These are phyloP conservation scores for Dioscorea alata DNA, from an alignment of 106 monocot genomes.

Conservation along the genomic window DNA sequence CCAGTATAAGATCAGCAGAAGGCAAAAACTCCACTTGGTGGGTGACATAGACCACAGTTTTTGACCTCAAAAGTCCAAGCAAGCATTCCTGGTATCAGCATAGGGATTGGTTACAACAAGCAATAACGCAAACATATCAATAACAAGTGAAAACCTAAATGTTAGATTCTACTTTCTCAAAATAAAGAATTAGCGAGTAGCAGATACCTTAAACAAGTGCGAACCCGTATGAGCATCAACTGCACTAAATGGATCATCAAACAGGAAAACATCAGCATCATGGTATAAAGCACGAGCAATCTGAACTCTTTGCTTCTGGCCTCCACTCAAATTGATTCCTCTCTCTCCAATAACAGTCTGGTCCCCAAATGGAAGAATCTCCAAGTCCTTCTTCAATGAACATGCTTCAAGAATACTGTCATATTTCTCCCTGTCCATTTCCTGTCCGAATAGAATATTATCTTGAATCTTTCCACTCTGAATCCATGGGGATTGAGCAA, in stretches of 20 bases:
- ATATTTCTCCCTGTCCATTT: slow-evolving; percentile 73
- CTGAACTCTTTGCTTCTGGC: slow-evolving; percentile 93
- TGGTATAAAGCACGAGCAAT: slow-evolving; percentile 94
- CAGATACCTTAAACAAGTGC: slow-evolving; percentile 79
- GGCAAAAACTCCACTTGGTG: slow-evolving; percentile 96
- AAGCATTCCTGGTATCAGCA: slow-evolving; percentile 63
- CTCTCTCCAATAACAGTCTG: slow-evolving; percentile 89
- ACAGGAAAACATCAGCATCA: slow-evolving; percentile 74
- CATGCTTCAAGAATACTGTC: slow-evolving; percentile 61
- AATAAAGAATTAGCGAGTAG: background rate
- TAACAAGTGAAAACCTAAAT: background rate
- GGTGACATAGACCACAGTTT: slow-evolving; percentile 85
- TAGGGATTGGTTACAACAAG: background rate
- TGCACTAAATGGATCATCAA: slow-evolving; percentile 97
- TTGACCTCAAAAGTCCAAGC: slow-evolving; percentile 57
- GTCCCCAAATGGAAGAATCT: slow-evolving; percentile 84
- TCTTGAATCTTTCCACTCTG: slow-evolving; percentile 93
- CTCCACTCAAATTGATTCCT: slow-evolving; percentile 94
- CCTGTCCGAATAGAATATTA: slow-evolving; percentile 78
- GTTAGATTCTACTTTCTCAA: background rate
- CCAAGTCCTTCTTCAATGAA: slow-evolving; percentile 81
- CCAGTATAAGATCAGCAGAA: slow-evolving; percentile 89
- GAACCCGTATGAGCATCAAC: slow-evolving; percentile 93
- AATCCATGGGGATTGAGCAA: slow-evolving; percentile 93
- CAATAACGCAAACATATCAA: too few relatives aligned